Base-by-base conservation (phyloP, 1,139 yeast genomes). In the Yamadazyma diddensiae region DNA sequence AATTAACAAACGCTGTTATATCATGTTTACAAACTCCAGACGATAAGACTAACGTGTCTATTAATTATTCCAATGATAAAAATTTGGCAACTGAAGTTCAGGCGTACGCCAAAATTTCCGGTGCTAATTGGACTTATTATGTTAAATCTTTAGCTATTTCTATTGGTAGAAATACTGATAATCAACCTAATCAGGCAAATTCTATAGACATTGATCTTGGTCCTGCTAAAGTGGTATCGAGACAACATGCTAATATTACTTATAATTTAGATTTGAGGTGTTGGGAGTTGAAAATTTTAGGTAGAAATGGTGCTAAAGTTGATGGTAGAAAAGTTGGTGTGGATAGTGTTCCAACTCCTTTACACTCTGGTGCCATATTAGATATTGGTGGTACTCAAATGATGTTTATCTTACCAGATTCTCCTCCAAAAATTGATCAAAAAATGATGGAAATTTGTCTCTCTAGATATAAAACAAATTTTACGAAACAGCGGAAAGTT, bases 301-400 rank as follows among this genome's bases (percentile, higher is more conserved):
- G 98, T 16, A 71, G 98, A 49, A 92, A 92, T 53, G 99, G 98
- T 21, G 88, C 95, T 21, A 82, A 88, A 49, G 79, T 92, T 26
- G 96, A 92, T 57, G 84, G 77, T 39, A 69, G 59, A 43, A 80
- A 80, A 59, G 73, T 72, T 12, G 65, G 63, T 45, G 73, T 64
- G 39, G 82, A 77, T 35, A 52, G 60, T 10, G 52, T 68, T 6
- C 66, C 78, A 5, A 71, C 81, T 13, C 72, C 79, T 9, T 70
- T 92, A 40, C 74, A 76, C 34, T 82, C 94, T 2, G 98, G 97
- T 8, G 87, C 94, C 30, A 79, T 92, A 13, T 63, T 92, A 39
- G 98, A 92, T 53, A 80, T 92, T 30, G 97, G 97, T 7, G 97
- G 97, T 3, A 90, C 95, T 10, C 98, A 92, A 60, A 92, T 92